Percentiles rank a stretch among this genome's conserved stretches.
Evolutionary conservation across 2,329 filamentous ascomycete species (phyloP).

Genomic region (Colletotrichum godetiae): DNA sequence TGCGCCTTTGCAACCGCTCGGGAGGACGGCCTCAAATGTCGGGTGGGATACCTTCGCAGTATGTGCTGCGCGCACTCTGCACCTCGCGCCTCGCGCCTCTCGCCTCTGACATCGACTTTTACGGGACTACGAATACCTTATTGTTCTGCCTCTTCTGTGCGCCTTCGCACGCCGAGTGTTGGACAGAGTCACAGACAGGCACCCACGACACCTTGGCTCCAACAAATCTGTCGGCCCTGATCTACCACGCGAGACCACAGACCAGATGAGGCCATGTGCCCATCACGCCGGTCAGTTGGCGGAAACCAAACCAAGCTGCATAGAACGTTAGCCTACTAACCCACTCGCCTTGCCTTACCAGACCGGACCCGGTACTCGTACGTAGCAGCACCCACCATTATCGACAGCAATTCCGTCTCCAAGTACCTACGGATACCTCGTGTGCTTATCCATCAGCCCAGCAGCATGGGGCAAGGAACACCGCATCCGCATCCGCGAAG

Average conservation of each 20-base stretch:
- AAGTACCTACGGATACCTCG: background rate
- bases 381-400: background rate
- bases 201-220: background rate
- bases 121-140: background rate
- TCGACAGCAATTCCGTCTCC: background rate
- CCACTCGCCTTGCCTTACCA: background rate
- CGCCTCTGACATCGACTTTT: background rate
- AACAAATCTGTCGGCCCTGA: slow-evolving; percentile 29
- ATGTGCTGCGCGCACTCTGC: background rate
- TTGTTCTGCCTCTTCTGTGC: background rate
- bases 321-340: background rate
- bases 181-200: background rate
- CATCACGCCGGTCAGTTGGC: slow-evolving; percentile 18
- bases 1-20: background rate
- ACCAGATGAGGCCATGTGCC: slow-evolving; percentile 33
- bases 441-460: background rate
- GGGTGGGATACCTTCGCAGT: background rate
- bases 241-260: slow-evolving; percentile 33
- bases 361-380: background rate
- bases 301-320: background rate
- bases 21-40: background rate
- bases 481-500: slow-evolving; percentile 21
- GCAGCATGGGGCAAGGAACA: slow-evolving; percentile 20
- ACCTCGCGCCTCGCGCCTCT: background rate
- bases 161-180: background rate